Base-by-base conservation (phyloP, 495 filamentous ascomycete genomes). In the Parathielavia appendiculata region DNA sequence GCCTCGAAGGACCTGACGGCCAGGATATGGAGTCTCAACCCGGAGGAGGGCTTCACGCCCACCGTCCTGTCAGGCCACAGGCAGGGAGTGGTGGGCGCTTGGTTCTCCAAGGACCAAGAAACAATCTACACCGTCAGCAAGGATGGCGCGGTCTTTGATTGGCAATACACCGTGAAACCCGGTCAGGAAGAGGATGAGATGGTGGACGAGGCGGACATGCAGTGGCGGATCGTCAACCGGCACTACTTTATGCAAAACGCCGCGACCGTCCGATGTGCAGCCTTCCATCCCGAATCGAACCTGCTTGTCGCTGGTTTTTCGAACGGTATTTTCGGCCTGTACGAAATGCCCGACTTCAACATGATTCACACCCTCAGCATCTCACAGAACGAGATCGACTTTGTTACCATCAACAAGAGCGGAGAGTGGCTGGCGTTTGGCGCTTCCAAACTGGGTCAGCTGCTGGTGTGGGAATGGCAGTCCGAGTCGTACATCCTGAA, bases 401-500 rank as follows among this genome's bases (percentile, higher is more conserved):
- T 87, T 65, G 88, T 97, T 45, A 88, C 90, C 3, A 86, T 96
- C 60, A 97, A 97, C 73, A 87, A 88, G 66, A 85, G 89, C 34
- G 93, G 92, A 54, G 95, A 96, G 75, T 98, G 93, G 93, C 79
- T 98, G 34, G 93, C 93, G 8, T 96, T 98, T 71, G 93, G 92
- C n/a, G 92, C 93, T 5, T 95, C 95, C 16, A 92, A 92, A 56
- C 81, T 95, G 26, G 93, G 93, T 13, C 93, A 98, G 62, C 75
- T 98, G 14, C 79, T 98, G 38, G 95, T 98, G 23, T 98, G 93
- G 93, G 93, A 98, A 71, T 97, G 95, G 95, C 95, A 97, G 66
- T 97, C 95, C 2, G 93, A 98, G 70, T 97, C 95, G n/a, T 97
- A 97, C 72, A 92, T 98, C 56, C 73, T 98, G 36, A 98, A 97